A percentile compares a stretch with the other conserved stretches of the same genome.
Evolutionary conservation across 2,329 filamentous ascomycete species (phyloP).

Genomic region (Sclerotinia spermophila): DNA sequence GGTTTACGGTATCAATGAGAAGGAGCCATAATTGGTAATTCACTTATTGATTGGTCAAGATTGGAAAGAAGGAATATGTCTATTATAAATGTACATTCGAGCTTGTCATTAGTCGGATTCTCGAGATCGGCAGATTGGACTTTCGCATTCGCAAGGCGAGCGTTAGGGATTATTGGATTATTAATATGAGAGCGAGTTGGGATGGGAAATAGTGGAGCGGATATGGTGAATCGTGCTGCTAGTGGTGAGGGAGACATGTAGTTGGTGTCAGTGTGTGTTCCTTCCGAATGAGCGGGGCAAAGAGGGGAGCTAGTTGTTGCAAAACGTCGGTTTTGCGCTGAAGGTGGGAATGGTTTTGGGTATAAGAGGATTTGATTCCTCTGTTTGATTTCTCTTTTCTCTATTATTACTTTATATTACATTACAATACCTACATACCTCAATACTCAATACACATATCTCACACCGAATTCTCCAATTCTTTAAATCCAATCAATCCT

Average conservation of each 20-base stretch:
- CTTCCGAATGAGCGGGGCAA: neutral
- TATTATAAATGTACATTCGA: neutral
- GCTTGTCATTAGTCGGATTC: neutral
- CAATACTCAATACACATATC: neutral
- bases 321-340: neutral
- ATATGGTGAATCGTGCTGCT: neutral
- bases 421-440: too few relatives aligned
- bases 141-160: neutral
- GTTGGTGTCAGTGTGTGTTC: neutral
- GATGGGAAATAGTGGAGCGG: neutral
- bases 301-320: neutral
- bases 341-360: neutral
- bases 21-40: neutral
- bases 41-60: neutral
- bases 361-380: neutral
- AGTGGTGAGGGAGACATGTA: too few relatives aligned
- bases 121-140: too few relatives aligned
- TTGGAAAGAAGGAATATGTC: neutral
- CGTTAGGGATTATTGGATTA: too few relatives aligned
- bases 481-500: neutral
- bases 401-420: too few relatives aligned
- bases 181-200: too few relatives aligned
- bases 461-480: neutral
- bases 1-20: neutral
- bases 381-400: neutral